These are phyloP conservation scores for Claviceps sorghi DNA, from an alignment of 2,329 filamentous ascomycete species.

Conservation along the genomic window DNA sequence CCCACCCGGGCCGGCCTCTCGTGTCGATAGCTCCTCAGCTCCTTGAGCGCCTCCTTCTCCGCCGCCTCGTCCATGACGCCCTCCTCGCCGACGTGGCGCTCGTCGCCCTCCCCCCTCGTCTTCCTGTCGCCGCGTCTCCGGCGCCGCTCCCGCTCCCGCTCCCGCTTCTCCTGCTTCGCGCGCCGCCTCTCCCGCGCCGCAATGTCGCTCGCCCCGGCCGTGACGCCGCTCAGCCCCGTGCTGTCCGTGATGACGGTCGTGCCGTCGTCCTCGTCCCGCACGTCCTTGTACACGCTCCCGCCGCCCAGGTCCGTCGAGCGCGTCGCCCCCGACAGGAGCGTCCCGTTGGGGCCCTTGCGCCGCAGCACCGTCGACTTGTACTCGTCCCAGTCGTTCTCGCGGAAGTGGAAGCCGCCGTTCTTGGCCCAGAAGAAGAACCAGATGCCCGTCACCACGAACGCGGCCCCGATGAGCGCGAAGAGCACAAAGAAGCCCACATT, in stretches of 20 bases:
- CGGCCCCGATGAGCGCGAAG: slow-evolving; percentile 69
- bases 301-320: slow-evolving; percentile 74
- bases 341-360: slow-evolving; percentile 78
- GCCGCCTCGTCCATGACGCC: slow-evolving; percentile 49
- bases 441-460: slow-evolving; percentile 59
- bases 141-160: slow-evolving; percentile 22
- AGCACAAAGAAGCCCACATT: slow-evolving; percentile 66
- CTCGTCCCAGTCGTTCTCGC: slow-evolving; percentile 84
- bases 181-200: slow-evolving; percentile 40
- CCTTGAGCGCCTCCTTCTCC: slow-evolving; percentile 48
- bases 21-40: slow-evolving; percentile 70
- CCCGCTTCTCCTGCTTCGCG: slow-evolving; percentile 35
- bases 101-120: slow-evolving; percentile 26
- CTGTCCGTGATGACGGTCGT: slow-evolving; percentile 31
- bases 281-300: slow-evolving; percentile 67
- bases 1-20: slow-evolving; percentile 79
- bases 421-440: slow-evolving; percentile 99
- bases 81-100: slow-evolving; percentile 38
- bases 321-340: slow-evolving; percentile 68
- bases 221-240: slow-evolving; percentile 38
- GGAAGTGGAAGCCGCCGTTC: slow-evolving; percentile 86
- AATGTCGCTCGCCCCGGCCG: slow-evolving; percentile 42
- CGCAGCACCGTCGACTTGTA: slow-evolving; percentile 92
- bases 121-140: slow-evolving; percentile 10
- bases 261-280: slow-evolving; percentile 36